These are phyloP conservation scores for Amanita pallidorosea DNA, from an alignment of 768 basidiomycete species.

Conservation along the genomic window DNA sequence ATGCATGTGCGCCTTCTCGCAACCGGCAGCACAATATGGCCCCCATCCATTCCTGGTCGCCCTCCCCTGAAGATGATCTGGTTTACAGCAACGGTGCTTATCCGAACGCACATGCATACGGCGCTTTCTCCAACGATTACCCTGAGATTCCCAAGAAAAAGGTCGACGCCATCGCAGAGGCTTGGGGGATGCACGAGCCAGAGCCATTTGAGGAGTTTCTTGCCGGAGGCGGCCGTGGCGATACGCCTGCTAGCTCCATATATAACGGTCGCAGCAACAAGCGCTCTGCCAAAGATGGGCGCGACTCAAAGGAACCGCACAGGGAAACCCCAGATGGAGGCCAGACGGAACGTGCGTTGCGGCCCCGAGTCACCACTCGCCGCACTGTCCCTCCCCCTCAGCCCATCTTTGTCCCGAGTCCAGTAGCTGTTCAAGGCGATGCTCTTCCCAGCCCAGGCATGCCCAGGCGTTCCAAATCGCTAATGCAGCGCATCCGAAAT, in stretches of 20 bases:
- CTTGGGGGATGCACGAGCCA: slow-evolving; percentile 89
- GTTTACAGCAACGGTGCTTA: slow-evolving; percentile 40
- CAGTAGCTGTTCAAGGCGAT: slow-evolving; percentile 25
- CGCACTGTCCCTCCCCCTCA: slow-evolving; percentile 72
- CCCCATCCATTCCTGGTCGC: slow-evolving; percentile 73
- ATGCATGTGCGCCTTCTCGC: slow-evolving; percentile 84
- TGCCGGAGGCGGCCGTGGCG: slow-evolving; percentile 56
- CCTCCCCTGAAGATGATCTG: slow-evolving; percentile 27
- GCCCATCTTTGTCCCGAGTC: slow-evolving; percentile 67
- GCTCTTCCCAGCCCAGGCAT: slow-evolving; percentile 33
- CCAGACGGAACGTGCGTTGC: slow-evolving; percentile 8
- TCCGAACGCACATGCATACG: slow-evolving; percentile 36
- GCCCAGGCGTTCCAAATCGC: slow-evolving; percentile 67
- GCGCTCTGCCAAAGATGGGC: slow-evolving; percentile 33
- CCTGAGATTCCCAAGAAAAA: slow-evolving; percentile 71
- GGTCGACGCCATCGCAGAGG: slow-evolving; percentile 82
- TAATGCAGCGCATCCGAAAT: slow-evolving; percentile 83
- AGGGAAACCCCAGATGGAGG: slow-evolving; percentile 28
- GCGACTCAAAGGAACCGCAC: slow-evolving; percentile 21
- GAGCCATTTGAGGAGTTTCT: slow-evolving; percentile 88
- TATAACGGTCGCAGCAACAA: slow-evolving; percentile 39
- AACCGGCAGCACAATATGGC: slow-evolving; percentile 73
- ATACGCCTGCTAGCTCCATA: slow-evolving; percentile 56
- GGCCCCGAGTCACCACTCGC: slow-evolving; percentile 28
- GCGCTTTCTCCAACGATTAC: slow-evolving; percentile 37